Evolutionary conservation across 108 stramenopile species (phyloP).

Genomic region (Skeletonema costatum): DNA sequence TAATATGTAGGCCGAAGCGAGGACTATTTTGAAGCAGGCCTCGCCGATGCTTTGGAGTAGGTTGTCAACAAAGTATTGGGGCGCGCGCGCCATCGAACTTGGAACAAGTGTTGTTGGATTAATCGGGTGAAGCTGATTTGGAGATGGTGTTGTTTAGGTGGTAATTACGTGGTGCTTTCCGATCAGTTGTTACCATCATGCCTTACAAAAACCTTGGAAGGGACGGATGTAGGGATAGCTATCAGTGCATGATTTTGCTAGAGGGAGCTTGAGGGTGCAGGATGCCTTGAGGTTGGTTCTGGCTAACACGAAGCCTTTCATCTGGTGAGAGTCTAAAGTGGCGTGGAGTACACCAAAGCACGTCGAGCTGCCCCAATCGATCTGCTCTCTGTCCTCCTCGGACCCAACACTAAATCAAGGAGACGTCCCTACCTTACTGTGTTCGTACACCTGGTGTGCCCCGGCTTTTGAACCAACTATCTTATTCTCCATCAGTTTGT

Average conservation of each 20-base stretch:
- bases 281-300: slow-evolving; percentile 32
- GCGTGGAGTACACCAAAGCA: slow-evolving; percentile 14
- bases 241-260: background rate
- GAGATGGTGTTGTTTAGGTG: slow-evolving; percentile 58
- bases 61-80: slow-evolving; percentile 39
- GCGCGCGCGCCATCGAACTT: slow-evolving; percentile 32
- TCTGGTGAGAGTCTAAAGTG: background rate
- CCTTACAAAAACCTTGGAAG: slow-evolving; percentile 14
- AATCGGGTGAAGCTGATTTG: slow-evolving; percentile 70
- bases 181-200: slow-evolving; percentile 31
- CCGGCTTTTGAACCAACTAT: slow-evolving; percentile 8
- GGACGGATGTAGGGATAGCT: background rate
- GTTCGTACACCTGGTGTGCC: slow-evolving; percentile 16
- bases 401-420: background rate
- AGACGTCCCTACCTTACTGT: background rate
- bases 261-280: slow-evolving; percentile 16
- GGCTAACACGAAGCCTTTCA: slow-evolving; percentile 13
- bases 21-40: slow-evolving; percentile 46
- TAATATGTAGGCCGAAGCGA: slow-evolving; percentile 45
- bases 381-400: slow-evolving; percentile 11
- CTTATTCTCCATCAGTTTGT: slow-evolving; percentile 48
- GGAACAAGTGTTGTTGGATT: slow-evolving; percentile 57
- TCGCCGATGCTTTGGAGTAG: slow-evolving; percentile 47
- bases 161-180: slow-evolving; percentile 36
- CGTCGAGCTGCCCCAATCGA: slow-evolving; percentile 25